These are phyloP conservation scores for Phytophthora ramorum DNA, from an alignment of 352 stramenopile species.

Conservation along the genomic window DNA sequence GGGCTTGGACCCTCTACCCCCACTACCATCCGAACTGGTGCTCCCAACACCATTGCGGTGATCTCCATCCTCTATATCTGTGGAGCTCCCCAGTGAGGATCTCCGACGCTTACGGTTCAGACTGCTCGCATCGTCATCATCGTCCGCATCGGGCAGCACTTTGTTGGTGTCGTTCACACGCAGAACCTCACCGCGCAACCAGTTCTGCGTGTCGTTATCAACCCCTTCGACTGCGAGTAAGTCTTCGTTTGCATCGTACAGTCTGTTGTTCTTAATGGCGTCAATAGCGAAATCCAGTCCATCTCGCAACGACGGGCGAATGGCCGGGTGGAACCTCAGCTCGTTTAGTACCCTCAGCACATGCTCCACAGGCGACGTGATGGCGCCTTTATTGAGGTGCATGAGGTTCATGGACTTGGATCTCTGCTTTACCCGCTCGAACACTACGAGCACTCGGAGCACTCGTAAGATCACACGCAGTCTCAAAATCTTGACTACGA, in stretches of 20 bases:
- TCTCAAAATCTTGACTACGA: conserved; percentile 77
- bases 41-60: conserved; percentile 2
- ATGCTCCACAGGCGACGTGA: conserved; percentile 83
- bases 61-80: conserved; percentile 18
- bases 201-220: conserved; percentile 87
- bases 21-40: conserved; percentile 20
- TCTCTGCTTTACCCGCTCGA: conserved; percentile 86
- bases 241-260: conserved; percentile 86
- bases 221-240: conserved; percentile 71
- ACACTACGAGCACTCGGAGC: conserved; percentile 85
- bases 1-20: neutral
- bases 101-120: conserved; percentile 23
- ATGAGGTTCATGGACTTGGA: conserved; percentile 79
- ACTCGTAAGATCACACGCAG: conserved; percentile 83
- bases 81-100: conserved; percentile 29
- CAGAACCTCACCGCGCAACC: conserved; percentile 81
- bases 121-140: conserved; percentile 32
- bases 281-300: conserved; percentile 87
- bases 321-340: conserved; percentile 76
- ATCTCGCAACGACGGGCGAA: conserved; percentile 54
- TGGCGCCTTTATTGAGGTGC: conserved; percentile 61
- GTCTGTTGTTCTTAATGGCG: conserved; percentile 85
- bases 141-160: conserved; percentile 54
- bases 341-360: conserved; percentile 81
- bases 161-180: conserved; percentile 73